phyloP scores from a whole-genome alignment of 202 grass and related monocot species.

The Zoysia matrella region DNA sequence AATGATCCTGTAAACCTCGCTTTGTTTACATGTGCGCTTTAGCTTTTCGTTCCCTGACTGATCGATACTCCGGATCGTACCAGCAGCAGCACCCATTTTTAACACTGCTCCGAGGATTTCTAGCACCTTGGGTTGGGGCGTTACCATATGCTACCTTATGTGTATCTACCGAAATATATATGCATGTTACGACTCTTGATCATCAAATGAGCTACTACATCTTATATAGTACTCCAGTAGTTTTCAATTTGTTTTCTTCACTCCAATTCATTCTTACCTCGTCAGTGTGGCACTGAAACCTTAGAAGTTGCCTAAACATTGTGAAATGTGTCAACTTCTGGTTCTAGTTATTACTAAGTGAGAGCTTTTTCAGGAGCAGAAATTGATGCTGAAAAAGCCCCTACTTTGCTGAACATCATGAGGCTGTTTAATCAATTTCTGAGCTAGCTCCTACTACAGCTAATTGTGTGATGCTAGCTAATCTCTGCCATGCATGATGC shows the following conservation, averaged over 20 bases:
- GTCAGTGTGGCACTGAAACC: slow-evolving; percentile 37
- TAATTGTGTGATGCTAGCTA: slow-evolving; percentile 21
- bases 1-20: slow-evolving; percentile 59
- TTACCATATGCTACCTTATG: not conserved
- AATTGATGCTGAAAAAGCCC: slow-evolving; percentile 57
- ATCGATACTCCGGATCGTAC: slow-evolving; percentile 31
- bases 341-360: slow-evolving; percentile 7
- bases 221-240: not conserved
- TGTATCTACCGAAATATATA: not conserved
- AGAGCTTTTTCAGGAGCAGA: slow-evolving; percentile 66
- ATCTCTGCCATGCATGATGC: slow-evolving; percentile 33
- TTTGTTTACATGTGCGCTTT: slow-evolving; percentile 51
- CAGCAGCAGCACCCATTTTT: slow-evolving; percentile 2
- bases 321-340: slow-evolving; percentile 47
- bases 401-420: slow-evolving; percentile 60
- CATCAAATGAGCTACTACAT: not conserved
- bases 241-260: not conserved
- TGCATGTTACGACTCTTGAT: slow-evolving; percentile 15
- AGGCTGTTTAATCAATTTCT: slow-evolving; percentile 44
- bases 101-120: not conserved
- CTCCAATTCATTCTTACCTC: slow-evolving; percentile 18
- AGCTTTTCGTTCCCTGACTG: slow-evolving; percentile 36
- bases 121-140: not conserved
- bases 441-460: not conserved
- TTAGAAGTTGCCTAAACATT: slow-evolving; percentile 32